Base-by-base conservation (phyloP, 2,329 filamentous ascomycete genomes). In the Fusarium oxysporum region DNA sequence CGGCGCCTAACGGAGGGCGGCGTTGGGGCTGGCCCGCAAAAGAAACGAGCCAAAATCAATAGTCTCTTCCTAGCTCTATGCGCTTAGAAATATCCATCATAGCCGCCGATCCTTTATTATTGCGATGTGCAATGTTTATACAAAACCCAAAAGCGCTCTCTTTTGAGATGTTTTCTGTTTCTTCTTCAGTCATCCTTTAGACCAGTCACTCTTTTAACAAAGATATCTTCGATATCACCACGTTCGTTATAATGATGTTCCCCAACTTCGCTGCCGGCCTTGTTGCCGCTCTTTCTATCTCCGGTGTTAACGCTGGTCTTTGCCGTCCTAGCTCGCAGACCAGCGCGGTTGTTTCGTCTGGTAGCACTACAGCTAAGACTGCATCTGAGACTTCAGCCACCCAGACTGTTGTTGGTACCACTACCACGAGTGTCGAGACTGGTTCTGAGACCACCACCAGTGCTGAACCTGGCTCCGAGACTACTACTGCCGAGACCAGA, bases 241-340 rank as follows among this genome's bases (percentile, higher is more conserved):
- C 64, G 30, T 32, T 64, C 59, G 32, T 28, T 62, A 55, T 5
- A 1, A 65, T 68, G 65, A 45, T 68, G 11, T 50, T 63, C 14
- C 51, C 43, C 16, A 65, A 44, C 16, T 28, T 65, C 3, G 10
- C 64, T 19, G 30, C 37, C 4, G 61, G 55, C 61, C 48, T 47
- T 9, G 47, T 68, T 44, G 23, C 45, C 37, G 23, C 56, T 14
- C 41, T 60, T 30, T 50, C 54, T 3, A 32, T 68, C 30, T 38
- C 25, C 0, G 45, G 28, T 12, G 62, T 65, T 3, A 65, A 48
- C 32, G 65, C 65, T 8, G 61, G 61, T 8, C 37, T 28, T 3
- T 68, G 65, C n/a, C 65, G 61, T 13, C 62, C 48, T 45, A 48
- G 54, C 21, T 48, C 62, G 5, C 30, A 43, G 3, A 53, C 56